Conservation (phyloP, 1,139 yeast genomes). For the Geotrichum aggregatum region DNA sequence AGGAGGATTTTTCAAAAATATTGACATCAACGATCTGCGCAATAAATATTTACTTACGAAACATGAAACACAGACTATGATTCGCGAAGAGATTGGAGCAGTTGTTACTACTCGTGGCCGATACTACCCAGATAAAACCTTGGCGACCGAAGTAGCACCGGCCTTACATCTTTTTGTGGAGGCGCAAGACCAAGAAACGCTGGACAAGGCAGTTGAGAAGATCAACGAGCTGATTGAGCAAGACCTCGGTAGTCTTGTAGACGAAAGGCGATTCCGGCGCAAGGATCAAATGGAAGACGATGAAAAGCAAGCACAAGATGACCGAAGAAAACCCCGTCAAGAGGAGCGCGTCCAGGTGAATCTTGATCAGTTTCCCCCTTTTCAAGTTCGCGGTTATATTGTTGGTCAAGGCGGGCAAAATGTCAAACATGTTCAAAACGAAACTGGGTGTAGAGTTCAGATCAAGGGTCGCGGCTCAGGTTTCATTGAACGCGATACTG, state of each 20-base stretch:
- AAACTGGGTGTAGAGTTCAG: constrained; percentile 38
- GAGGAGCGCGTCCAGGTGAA: constrained; percentile 34
- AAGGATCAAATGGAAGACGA: constrained; percentile 22
- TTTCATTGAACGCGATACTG: constrained; percentile 36
- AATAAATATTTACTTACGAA: constrained; percentile 41
- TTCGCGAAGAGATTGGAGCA: constrained; percentile 36
- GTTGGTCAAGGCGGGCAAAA: constrained; percentile 41
- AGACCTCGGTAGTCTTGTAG: constrained; percentile 37
- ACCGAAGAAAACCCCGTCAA: constrained; percentile 22
- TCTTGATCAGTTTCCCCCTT: constrained; percentile 27
- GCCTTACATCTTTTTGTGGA: constrained; percentile 38
- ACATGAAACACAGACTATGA: constrained; percentile 35
- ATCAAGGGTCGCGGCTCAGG: constrained; percentile 42
- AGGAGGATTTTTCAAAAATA: constrained; percentile 27
- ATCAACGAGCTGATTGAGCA: constrained; percentile 36
- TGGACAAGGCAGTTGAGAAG: constrained; percentile 35
- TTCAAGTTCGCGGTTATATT: constrained; percentile 35
- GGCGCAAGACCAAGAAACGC: constrained; percentile 32
- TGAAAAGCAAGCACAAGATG: constrained; percentile 9
- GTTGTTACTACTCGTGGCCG: constrained; percentile 38
- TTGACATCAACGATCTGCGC: constrained; percentile 40
- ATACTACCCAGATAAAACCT: constrained; percentile 39
- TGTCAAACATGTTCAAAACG: constrained; percentile 39
- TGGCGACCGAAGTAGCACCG: constrained; percentile 39
- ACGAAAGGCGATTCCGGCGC: constrained; percentile 35